phyloP scores from a whole-genome alignment of 139 green algal genomes.

The Coelastrella sp. region DNA sequence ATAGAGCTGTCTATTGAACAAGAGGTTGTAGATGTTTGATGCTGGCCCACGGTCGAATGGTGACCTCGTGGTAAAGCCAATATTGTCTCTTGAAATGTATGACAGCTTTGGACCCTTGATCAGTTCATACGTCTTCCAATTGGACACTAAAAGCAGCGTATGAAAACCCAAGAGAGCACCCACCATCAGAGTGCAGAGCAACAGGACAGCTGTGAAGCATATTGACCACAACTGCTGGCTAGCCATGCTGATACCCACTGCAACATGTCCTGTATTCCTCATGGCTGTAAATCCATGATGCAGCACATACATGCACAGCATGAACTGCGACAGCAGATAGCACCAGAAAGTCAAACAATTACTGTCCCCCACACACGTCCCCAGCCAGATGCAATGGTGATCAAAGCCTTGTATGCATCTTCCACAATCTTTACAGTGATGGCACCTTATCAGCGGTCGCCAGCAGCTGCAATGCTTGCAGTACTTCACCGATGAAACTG shows the following conservation, averaged over 20 bases:
- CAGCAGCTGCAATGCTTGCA: neutral
- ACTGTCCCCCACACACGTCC: conserved; percentile 21
- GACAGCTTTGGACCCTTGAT: neutral
- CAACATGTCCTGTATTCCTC: conserved; percentile 12
- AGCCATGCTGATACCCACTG: neutral
- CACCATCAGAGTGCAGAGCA: neutral
- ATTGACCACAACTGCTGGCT: conserved; percentile 21
- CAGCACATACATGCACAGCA: conserved; percentile 4
- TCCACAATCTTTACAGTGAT: conserved; percentile 16
- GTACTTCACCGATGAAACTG: no score
- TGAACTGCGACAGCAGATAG: conserved; percentile 30
- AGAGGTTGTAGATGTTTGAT: conserved; percentile 18
- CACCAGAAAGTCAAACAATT: conserved; percentile 38
- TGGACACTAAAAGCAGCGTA: conserved; percentile 19
- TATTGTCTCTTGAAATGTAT: neutral
- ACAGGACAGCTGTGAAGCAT: neutral
- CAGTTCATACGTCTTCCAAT: conserved; percentile 30
- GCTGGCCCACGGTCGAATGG: neutral
- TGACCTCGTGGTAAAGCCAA: neutral
- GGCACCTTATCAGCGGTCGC: neutral
- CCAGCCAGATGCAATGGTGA: conserved; percentile 42
- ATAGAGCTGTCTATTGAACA: conserved; percentile 7
- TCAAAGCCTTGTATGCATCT: conserved; percentile 35
- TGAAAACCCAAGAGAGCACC: conserved; percentile 36
- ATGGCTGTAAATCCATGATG: conserved; percentile 27